Evolutionary conservation across 345 rosid species (phyloP), one percentile per base, ranked within the genome.

Genomic region (Raphanus sativus): DNA sequence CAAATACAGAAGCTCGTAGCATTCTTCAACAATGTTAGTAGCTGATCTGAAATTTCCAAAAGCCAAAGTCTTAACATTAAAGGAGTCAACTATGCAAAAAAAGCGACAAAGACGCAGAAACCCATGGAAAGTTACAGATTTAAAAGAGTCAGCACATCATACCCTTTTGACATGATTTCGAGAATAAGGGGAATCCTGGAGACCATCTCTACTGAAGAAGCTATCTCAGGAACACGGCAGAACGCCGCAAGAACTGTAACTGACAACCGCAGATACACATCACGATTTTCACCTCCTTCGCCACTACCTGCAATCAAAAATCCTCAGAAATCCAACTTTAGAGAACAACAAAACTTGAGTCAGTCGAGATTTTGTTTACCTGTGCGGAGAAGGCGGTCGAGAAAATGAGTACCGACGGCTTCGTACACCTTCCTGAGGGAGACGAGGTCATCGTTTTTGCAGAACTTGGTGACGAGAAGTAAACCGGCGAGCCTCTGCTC

Each of bases 401-500:
- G 90, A 73, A 94, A 94, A 26, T 10, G 87, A 70, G 65, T 7
- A 33, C 93, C 94, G 6, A 90, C 88, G 7, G 93, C 95, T 0
- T 89, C 87, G 77, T 92, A 88, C 8, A 88, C 83, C 56, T 63
- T 80, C 26, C 80, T 88, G 16, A 94, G 86, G 11, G 94, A 85
- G 64, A 15, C 80, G 4, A 80, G 68, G 75, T 92, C 97, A 61
- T 89, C 91, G 73, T 81, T 82, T 61, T 85, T 83, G 80, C 91
- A 88, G 62, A 89, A 86, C 63, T 89, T 94, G 65, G 98, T 94
- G 61, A 90, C 92, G 32, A 94, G 80, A 59, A 94, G 89, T 8
- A 94, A 73, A 62, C 97, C 97, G 13, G 97, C 97, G 11, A 94
- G 93, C 38, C 90, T 89, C 65, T 92, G 97, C 89, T 94, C 98